Evolutionary conservation across 1,284 basidiomycete genomes (phyloP), one percentile per base, ranked within the genome.

Genomic region (Ceratobasidium sp.): DNA sequence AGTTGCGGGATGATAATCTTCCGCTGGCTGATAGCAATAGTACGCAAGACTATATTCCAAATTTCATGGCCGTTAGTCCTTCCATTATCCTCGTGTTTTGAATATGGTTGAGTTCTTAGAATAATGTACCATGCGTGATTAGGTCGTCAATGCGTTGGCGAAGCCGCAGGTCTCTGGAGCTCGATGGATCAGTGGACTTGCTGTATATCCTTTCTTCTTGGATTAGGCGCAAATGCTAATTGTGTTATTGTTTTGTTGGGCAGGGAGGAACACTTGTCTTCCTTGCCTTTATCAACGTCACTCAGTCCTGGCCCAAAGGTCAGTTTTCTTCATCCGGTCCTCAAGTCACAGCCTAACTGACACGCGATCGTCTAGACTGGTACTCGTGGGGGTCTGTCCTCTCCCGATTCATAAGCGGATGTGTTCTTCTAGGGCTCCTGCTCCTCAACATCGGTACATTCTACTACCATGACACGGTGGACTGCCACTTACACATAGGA

Each of bases 231-330:
- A 14, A 23, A 8, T 41, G 30, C 38, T 67, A 8, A 44, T 14
- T 11, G 4, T 38, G 35, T 4, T 38, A 11, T 38, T 38, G 11
- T 5, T 4, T 18, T n/a, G n/a, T 30, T 21, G 8, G 18, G 18
- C 35, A 69, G 66, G 66, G 66, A 5, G 66, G 50, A 16, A 43
- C 43, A 0, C 66, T 69, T 28, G 57, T 69, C 14, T 69, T 46
- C 47, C 66, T 69, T 30, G 52, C 66, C 2, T 28, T 57, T 11
- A 69, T 69, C 28, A 69, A 69, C 23, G 18, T 69, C 4, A 23
- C 54, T 35, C 66, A 69, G 43, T 38, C 52, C 14, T 69, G 66
- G 66, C 66, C 66, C n/a, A 69, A 69, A 69, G 66, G 66, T 69
- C 9, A 18, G 58, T 46, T 41, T 46, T 11, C 3, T 61, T 26